phyloP scores from a whole-genome alignment of 2,329 filamentous ascomycete species.

The Alternaria incomplexa region DNA sequence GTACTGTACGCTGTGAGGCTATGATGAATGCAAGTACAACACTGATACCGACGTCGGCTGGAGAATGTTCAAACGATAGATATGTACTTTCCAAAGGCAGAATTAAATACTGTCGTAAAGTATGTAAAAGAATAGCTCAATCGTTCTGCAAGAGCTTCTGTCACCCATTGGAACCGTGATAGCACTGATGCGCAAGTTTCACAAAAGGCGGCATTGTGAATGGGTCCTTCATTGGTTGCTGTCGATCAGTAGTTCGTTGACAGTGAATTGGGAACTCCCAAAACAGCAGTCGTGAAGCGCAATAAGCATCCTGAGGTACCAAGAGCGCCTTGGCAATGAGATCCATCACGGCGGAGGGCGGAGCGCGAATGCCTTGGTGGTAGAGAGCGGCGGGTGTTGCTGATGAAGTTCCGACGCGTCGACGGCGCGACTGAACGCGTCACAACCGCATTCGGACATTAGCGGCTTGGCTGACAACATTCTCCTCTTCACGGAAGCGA shows the following conservation, averaged over 20 bases:
- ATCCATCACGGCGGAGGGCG: no score
- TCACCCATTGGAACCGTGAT: neutral
- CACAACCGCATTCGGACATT: neutral
- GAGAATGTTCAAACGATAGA: neutral
- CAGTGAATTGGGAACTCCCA: neutral
- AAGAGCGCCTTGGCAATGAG: neutral
- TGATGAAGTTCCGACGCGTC: neutral
- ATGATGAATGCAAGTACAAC: neutral
- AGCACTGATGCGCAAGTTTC: neutral
- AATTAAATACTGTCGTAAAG: neutral
- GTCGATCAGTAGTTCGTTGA: neutral
- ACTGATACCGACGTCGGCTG: neutral
- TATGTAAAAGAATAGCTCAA: neutral
- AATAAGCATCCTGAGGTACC: neutral
- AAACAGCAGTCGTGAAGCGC: neutral
- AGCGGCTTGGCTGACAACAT: neutral
- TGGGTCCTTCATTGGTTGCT: neutral
- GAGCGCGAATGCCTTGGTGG: neutral
- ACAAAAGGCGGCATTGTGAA: neutral
- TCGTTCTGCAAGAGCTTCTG: neutral
- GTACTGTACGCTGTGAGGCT: neutral
- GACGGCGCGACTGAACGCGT: neutral
- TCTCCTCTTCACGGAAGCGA: neutral
- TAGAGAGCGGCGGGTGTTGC: neutral
- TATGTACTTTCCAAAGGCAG: no score